Evolutionary conservation across 352 stramenopile genomes (phyloP).

Genomic region (Halophytophthora batemanensis): DNA sequence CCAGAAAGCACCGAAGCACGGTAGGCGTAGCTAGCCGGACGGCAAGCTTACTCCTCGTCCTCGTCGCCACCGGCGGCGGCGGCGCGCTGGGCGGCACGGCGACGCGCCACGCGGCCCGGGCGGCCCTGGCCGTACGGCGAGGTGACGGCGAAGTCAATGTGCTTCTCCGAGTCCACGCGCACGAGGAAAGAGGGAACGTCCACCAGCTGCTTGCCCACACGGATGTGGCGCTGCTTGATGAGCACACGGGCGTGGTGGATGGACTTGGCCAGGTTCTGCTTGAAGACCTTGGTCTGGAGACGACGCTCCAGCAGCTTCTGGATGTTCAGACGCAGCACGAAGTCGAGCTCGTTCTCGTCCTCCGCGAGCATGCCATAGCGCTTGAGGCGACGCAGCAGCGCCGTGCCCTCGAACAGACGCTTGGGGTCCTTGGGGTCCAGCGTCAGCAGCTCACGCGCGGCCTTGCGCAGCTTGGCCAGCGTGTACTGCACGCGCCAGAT

Average conservation of each 20-base stretch:
- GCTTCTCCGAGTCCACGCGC: constrained; percentile 97
- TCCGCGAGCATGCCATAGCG: constrained; percentile 97
- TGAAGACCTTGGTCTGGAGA: constrained; percentile 99
- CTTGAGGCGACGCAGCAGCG: constrained; percentile 96
- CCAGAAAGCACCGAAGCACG: constrained; percentile 15
- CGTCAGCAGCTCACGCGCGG: constrained; percentile 96
- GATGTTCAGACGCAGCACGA: constrained; percentile 97
- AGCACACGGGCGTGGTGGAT: constrained; percentile 99
- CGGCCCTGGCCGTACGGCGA: constrained; percentile 97
- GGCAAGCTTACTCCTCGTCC: constrained; percentile 78
- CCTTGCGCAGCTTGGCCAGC: constrained; percentile 99
- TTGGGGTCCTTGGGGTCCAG: constrained; percentile 98
- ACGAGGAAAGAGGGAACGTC: constrained; percentile 99
- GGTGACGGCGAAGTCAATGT: constrained; percentile 99
- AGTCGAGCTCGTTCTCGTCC: constrained; percentile 98
- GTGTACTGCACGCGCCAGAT: constrained; percentile 99
- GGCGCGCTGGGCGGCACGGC: constrained; percentile 91
- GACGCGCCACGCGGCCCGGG: constrained; percentile 95
- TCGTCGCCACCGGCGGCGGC: constrained; percentile 85
- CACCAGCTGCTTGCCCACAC: constrained; percentile 98
- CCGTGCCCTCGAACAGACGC: constrained; percentile 97
- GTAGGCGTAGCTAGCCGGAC: constrained; percentile 14
- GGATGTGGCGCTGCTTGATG: constrained; percentile 99
- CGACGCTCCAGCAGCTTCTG: constrained; percentile 98
- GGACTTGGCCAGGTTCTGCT: constrained; percentile 99